Percentiles rank a stretch among this genome's conserved stretches.
Evolutionary conservation across 2,329 filamentous ascomycete genomes (phyloP).

Genomic region (Didymella exigua): DNA sequence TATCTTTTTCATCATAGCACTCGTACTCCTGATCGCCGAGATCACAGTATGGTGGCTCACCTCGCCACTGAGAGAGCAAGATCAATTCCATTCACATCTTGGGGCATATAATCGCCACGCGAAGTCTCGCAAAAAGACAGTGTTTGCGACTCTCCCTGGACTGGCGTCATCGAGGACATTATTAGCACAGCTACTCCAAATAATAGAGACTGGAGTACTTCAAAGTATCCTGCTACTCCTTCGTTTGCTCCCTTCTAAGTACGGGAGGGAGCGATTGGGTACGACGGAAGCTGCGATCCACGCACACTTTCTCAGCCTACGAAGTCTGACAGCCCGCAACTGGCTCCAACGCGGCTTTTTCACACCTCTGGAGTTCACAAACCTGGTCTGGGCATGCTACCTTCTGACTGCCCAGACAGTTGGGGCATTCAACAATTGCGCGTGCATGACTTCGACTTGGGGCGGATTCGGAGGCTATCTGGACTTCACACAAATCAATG

Average conservation of each 20-base stretch:
- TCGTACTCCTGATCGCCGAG: constrained; percentile 42
- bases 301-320: constrained; percentile 10
- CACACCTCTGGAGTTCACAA: constrained; percentile 41
- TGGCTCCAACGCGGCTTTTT: constrained; percentile 40
- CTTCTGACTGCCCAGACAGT: constrained; percentile 50
- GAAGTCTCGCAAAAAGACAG: not conserved
- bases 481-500: constrained; percentile 37
- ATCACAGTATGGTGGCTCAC: constrained; percentile 45
- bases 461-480: constrained; percentile 48
- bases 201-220: constrained; percentile 2
- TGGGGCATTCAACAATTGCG: constrained; percentile 49
- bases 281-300: constrained; percentile 2
- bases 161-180: constrained; percentile 3
- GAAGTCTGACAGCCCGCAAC: constrained; percentile 16
- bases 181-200: not conserved
- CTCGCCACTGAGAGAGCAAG: constrained; percentile 20
- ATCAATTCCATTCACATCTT: constrained; percentile 6
- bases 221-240: not conserved
- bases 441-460: constrained; percentile 48
- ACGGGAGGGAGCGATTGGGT: not conserved
- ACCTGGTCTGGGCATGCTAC: constrained; percentile 46
- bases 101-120: constrained; percentile 8
- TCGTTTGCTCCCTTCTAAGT: constrained; percentile 11
- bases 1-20: constrained; percentile 42
- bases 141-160: constrained; percentile 2